These are phyloP conservation scores for Saccharum hybrid DNA, from an alignment of 202 grass and related monocot genomes.

Conservation along the genomic window DNA sequence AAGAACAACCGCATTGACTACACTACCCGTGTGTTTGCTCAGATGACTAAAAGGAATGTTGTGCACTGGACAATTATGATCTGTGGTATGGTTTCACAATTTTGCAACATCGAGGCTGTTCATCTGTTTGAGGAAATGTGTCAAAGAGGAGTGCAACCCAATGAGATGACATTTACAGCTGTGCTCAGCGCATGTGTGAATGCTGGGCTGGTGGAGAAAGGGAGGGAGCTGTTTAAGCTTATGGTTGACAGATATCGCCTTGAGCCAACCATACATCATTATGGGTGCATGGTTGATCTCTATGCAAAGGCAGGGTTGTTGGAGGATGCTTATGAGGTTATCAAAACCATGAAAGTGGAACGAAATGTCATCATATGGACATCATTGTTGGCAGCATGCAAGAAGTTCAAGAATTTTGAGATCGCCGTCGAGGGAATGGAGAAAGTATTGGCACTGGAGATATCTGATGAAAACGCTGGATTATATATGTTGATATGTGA, in stretches of 20 bases:
- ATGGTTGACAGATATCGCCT: conserved; percentile 61
- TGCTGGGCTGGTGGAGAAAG: conserved; percentile 66
- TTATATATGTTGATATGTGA: conserved; percentile 65
- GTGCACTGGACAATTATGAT: conserved; percentile 77
- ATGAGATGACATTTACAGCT: conserved; percentile 60
- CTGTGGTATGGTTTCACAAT: conserved; percentile 49
- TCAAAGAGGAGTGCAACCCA: conserved; percentile 46
- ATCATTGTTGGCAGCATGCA: conserved; percentile 66
- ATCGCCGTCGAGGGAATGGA: conserved; percentile 61
- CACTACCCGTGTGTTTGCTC: conserved; percentile 48
- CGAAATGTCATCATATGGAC: conserved; percentile 73
- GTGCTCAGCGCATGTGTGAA: conserved; percentile 62
- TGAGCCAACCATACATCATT: conserved; percentile 71
- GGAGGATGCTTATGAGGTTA: conserved; percentile 69
- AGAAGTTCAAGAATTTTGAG: conserved; percentile 65
- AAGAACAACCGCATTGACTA: conserved; percentile 53
- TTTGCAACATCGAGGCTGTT: conserved; percentile 40
- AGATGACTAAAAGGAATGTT: conserved; percentile 47
- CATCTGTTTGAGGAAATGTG: conserved; percentile 65
- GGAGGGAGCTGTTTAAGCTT: conserved; percentile 50
- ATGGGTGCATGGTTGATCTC: conserved; percentile 81
- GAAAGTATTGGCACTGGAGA: conserved; percentile 63
- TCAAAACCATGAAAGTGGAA: conserved; percentile 69
- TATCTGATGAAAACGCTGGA: conserved; percentile 58
- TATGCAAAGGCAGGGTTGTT: conserved; percentile 67